Evolutionary conservation across 352 stramenopile genomes (phyloP), one percentile per base, ranked within the genome.

Genomic region (Phytophthora syringae): DNA sequence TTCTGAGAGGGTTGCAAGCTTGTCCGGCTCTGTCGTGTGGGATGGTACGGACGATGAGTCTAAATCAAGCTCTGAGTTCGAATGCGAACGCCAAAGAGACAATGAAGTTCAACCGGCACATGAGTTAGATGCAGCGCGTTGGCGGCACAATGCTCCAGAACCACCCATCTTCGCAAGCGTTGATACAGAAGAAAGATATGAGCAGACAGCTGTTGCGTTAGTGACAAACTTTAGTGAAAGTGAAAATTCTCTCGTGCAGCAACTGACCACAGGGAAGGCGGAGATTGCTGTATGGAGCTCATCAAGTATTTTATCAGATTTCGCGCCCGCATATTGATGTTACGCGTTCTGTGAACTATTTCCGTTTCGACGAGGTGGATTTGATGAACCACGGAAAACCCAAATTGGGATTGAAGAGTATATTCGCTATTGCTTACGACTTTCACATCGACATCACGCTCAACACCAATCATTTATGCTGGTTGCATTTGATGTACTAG

Each of bases 341-440:
- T 7, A 39, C n/a, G 16, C 58, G 1, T 73, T 63, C 39, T 42
- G 52, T 25, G 60, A 69, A 20, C 25, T 61, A 39, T 71, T 75
- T 50, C 56, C 67, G 1, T 75, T 28, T 44, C 60, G 67, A 4
- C 54, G 67, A 28, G 67, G 67, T 20, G 56, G 60, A 0, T 22
- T 70, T 15, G 56, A 70, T 25, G 60, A 67, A 21, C 25, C 59
- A 0, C 16, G 66, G 9, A 9, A 16, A 25, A 28, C 67, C 22
- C 13, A 20, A 9, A 64, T 74, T 15, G 16, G 43, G 15, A 21
- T 54, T 11, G 6, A 18, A 7, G 34, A 62, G 12, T 55, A 36
- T 32, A n/a, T 55, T 22, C n/a, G 45, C 12, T 45, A 55, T 9
- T 56, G 55, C 28, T 34, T 63, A 18, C 27, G 45, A 13, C 11